phyloP scores from a whole-genome alignment of 2,329 filamentous ascomycete genomes.

The Incumbomyces lentus region DNA sequence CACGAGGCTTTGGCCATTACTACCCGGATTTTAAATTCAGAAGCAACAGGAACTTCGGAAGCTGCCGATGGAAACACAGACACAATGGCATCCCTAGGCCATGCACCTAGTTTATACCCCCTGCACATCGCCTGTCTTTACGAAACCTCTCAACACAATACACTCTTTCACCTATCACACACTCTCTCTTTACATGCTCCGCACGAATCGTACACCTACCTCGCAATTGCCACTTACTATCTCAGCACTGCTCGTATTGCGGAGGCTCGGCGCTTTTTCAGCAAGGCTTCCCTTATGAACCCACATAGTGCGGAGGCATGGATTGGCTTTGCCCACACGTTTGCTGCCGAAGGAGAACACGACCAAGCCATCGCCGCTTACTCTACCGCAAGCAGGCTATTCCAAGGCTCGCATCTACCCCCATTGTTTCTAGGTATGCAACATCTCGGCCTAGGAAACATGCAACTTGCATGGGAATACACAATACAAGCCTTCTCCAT shows the following conservation, averaged over 20 bases:
- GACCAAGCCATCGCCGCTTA: conserved; percentile 98
- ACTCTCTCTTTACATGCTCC: conserved; percentile 87
- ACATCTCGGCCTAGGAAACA: conserved; percentile 89
- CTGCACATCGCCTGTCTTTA: conserved; percentile 85
- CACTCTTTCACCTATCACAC: conserved; percentile 83
- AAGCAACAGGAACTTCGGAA: conserved; percentile 63
- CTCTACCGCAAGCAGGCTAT: conserved; percentile 84
- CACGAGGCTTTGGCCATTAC: conserved; percentile 77
- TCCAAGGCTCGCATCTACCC: conserved; percentile 92
- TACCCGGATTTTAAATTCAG: conserved; percentile 70
- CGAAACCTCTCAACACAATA: conserved; percentile 76
- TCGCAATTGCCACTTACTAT: conserved; percentile 93
- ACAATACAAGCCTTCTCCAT: conserved; percentile 72
- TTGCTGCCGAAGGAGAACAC: conserved; percentile 93
- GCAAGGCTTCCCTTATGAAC: conserved; percentile 94
- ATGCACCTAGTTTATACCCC: conserved; percentile 57
- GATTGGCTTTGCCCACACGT: conserved; percentile 98
- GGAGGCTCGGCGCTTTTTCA: conserved; percentile 90
- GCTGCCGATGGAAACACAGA: conserved; percentile 16
- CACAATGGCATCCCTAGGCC: conserved; percentile 30
- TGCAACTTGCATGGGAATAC: conserved; percentile 88
- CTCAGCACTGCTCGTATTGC: conserved; percentile 79
- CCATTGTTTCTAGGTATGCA: conserved; percentile 98
- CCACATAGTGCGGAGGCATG: conserved; percentile 94
- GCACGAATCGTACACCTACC: conserved; percentile 81